Percentiles rank a stretch among this genome's conserved stretches.
These are phyloP conservation scores for Penicillium cataractarum DNA, from an alignment of 495 filamentous ascomycete species.

Conservation along the genomic window DNA sequence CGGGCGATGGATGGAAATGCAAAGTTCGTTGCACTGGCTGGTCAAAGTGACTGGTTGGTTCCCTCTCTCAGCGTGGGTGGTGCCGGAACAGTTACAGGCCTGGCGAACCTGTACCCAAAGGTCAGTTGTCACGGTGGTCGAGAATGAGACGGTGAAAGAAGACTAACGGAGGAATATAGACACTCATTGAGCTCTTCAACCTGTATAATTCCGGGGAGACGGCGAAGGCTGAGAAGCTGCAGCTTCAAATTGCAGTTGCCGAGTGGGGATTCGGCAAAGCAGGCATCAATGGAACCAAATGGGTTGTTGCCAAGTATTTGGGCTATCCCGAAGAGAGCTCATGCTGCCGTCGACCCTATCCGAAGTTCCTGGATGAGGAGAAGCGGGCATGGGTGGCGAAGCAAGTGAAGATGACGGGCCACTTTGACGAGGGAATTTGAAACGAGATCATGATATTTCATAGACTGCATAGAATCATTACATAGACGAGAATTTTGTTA, in stretches of 20 bases:
- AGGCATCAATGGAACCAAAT: slow-evolving; percentile 49
- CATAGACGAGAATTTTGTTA: slow-evolving; percentile 18
- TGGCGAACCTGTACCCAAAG: slow-evolving; percentile 17
- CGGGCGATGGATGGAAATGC: slow-evolving; percentile 7
- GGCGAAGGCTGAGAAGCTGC: slow-evolving; percentile 39
- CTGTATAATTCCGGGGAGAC: slow-evolving; percentile 36
- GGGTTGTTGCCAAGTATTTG: slow-evolving; percentile 39
- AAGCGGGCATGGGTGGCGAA: slow-evolving; percentile 25
- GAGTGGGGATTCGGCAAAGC: slow-evolving; percentile 48
- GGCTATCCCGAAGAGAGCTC: slow-evolving; percentile 42
- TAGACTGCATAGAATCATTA: slow-evolving; percentile 15
- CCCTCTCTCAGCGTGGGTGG: slow-evolving; percentile 15
- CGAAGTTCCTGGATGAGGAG: slow-evolving; percentile 35
- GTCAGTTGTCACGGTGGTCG: background rate
- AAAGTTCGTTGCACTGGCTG: slow-evolving; percentile 12
- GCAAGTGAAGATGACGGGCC: slow-evolving; percentile 13
- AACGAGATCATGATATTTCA: slow-evolving; percentile 7
- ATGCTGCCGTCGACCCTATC: slow-evolving; percentile 44
- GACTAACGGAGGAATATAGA: slow-evolving; percentile 6
- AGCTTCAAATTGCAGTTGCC: slow-evolving; percentile 35
- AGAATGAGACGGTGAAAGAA: background rate
- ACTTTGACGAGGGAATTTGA: slow-evolving; percentile 6
- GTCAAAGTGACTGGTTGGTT: slow-evolving; percentile 18
- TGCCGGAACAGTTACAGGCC: slow-evolving; percentile 14
- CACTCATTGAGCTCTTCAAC: slow-evolving; percentile 36